Conservation (phyloP, 495 filamentous ascomycete species). For the Penicillium pancosmium region DNA sequence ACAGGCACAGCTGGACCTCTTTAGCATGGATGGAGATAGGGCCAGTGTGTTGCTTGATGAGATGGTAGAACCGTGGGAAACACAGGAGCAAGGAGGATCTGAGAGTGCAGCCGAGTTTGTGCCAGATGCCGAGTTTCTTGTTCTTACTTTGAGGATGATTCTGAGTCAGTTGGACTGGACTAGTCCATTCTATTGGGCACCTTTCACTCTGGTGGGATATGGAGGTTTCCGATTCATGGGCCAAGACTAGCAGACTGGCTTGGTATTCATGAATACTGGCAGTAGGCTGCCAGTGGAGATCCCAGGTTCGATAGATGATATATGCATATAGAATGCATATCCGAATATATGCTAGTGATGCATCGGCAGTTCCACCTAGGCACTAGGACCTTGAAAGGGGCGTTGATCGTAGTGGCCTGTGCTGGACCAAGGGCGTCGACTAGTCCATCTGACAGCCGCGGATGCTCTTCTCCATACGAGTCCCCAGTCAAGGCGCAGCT, state of each 20-base stretch:
- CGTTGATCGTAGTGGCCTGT: neutral
- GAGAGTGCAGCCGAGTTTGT: slow-evolving; percentile 25
- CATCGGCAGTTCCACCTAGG: no score
- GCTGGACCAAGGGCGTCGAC: neutral
- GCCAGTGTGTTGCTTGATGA: slow-evolving; percentile 24
- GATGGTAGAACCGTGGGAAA: slow-evolving; percentile 13
- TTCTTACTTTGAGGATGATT: slow-evolving; percentile 27
- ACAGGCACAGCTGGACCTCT: slow-evolving; percentile 26
- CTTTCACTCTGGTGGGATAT: slow-evolving; percentile 32
- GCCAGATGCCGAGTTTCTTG: slow-evolving; percentile 24
- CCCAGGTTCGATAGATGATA: no score
- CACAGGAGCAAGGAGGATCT: slow-evolving; percentile 14
- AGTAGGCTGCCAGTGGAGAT: no score
- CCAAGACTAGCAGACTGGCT: neutral
- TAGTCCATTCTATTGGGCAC: slow-evolving; percentile 34
- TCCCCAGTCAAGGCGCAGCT: neutral
- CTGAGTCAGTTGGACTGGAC: slow-evolving; percentile 30
- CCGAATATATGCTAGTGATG: no score
- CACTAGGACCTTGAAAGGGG: neutral
- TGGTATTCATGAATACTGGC: neutral
- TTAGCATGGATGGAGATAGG: slow-evolving; percentile 25
- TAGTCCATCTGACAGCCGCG: slow-evolving; percentile 1
- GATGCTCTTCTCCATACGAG: neutral
- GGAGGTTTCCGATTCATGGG: slow-evolving; percentile 36
- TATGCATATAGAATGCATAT: neutral